phyloP scores from a whole-genome alignment of 345 rosid genomes.

The Eucalyptus marginata region DNA sequence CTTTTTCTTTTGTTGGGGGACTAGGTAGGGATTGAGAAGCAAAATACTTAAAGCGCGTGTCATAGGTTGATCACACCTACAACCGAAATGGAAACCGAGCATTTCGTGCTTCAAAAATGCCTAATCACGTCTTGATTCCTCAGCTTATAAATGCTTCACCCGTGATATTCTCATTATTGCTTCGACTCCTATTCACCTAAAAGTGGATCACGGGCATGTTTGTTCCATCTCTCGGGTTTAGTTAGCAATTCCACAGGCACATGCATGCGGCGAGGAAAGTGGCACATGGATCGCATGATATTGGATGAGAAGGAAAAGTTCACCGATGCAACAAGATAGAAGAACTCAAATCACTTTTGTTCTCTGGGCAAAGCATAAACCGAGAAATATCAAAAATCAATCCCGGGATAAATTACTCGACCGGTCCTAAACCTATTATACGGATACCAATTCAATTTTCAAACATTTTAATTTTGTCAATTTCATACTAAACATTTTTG shows the following conservation, averaged over 20 bases:
- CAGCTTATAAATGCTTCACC: accelerated
- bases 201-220: background rate
- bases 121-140: background rate
- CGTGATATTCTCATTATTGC: background rate
- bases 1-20: accelerated
- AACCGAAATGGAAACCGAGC: background rate
- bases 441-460: background rate
- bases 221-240: background rate
- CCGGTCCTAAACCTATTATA: accelerated
- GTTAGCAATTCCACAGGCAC: background rate
- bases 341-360: background rate
- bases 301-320: background rate
- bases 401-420: accelerated
- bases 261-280: background rate
- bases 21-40: background rate
- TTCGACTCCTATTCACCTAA: background rate
- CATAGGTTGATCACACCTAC: background rate
- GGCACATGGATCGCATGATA: background rate
- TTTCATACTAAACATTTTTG: background rate
- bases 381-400: background rate
- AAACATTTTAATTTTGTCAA: background rate
- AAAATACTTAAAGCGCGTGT: background rate
- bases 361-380: background rate
- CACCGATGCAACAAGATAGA: background rate
- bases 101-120: background rate